Evolutionary conservation across 2,329 filamentous ascomycete genomes (phyloP), one percentile per base, ranked within the genome.

Genomic region (Cladosporium cucumerinum): DNA sequence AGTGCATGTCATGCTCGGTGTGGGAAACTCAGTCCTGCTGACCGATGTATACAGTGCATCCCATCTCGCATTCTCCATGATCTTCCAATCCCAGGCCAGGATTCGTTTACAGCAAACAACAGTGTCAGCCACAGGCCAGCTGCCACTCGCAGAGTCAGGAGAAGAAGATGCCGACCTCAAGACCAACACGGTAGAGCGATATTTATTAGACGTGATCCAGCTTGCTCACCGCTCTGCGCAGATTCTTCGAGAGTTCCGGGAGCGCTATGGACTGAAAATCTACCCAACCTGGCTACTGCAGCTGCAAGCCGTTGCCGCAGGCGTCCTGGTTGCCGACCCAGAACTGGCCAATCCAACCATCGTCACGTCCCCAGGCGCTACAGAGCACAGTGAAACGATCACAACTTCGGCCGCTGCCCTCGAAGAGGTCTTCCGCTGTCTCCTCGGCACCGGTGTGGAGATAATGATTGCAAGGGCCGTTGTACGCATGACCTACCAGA

Each of bases 401-500:
- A 5, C 21, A 21, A 34, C 59, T 48, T 67, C 66, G 0, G 57
- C 49, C 21, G n/a, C 63, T 4, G 67, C 67, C 18, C 64, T 68
- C 26, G 67, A 68, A 39, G 65, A 68, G 30, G 60, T 67, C 48
- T 68, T 68, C 46, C 65, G 67, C 34, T 67, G 59, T 26, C 52
- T 67, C 14, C 55, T 68, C 28, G 67, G 65, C 3, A 60, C 63
- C 4, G 65, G 63, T 10, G 63, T 67, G 14, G 59, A 68, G 32
- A 52, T 64, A 26, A 66, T 64, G 60, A 64, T 68, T 2, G 49
- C 67, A 1, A 26, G 67, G 28, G 67, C 59, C 0, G 65, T 68
- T 5, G 67, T 63, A 2, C 60, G 67, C 0, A 68, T 67, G 67
- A 65, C 63, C 3, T 66, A 68, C 46, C 57, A 67, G 34, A 68